These are phyloP conservation scores for Abrus pulchellus DNA, from an alignment of 306 rosid species.

Conservation along the genomic window DNA sequence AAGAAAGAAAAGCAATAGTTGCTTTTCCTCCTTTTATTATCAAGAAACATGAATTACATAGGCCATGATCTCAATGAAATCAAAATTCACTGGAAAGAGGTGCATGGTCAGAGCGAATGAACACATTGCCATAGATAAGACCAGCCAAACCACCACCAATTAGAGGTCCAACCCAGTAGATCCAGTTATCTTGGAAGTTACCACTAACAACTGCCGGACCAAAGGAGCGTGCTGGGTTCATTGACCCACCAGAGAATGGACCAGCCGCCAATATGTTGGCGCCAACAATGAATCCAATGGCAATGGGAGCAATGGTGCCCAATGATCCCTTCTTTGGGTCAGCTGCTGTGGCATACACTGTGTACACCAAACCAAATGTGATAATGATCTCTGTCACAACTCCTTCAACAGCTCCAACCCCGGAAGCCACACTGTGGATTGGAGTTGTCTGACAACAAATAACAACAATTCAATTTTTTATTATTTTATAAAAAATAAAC, in stretches of 20 bases:
- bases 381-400: conserved; percentile 75
- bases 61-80: conserved; percentile 8
- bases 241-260: conserved; percentile 93
- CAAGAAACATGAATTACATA: conserved; percentile 25
- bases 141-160: conserved; percentile 92
- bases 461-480: conserved; percentile 9
- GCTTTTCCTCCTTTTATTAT: conserved; percentile 46
- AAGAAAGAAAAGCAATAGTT: conserved; percentile 40
- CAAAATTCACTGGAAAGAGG: conserved; percentile 63
- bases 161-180: conserved; percentile 94
- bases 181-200: conserved; percentile 79
- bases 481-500: neutral
- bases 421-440: conserved; percentile 71
- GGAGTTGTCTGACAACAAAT: conserved; percentile 64
- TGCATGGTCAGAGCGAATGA: conserved; percentile 64
- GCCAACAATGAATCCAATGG: conserved; percentile 91
- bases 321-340: conserved; percentile 87
- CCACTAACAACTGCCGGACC: conserved; percentile 94
- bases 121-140: conserved; percentile 75
- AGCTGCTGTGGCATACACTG: conserved; percentile 93
- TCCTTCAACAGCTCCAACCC: conserved; percentile 77
- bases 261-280: conserved; percentile 94
- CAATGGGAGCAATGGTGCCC: conserved; percentile 90
- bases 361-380: conserved; percentile 90
- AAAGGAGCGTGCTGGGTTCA: conserved; percentile 93